Evolutionary conservation across 768 basidiomycete species (phyloP).

Genomic region (Chlorophyllum brunneum): DNA sequence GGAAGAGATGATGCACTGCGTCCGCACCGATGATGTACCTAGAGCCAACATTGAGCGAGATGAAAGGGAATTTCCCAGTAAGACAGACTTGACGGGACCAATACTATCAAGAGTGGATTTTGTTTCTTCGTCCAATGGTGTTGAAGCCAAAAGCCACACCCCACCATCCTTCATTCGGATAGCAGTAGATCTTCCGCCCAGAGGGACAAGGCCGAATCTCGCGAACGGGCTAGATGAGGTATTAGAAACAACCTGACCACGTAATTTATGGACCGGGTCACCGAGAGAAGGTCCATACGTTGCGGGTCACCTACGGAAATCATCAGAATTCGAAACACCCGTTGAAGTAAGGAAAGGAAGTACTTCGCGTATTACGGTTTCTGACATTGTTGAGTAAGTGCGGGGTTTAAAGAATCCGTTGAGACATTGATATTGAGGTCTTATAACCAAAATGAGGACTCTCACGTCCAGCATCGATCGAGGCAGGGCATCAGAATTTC

Average conservation of each 20-base stretch:
- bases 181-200: constrained; percentile 84
- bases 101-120: constrained; percentile 57
- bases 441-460: too few species aligned
- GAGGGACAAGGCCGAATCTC: constrained; percentile 61
- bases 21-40: constrained; percentile 62
- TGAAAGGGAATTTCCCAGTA: neutral
- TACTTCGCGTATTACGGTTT: constrained; percentile 38
- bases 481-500: too few species aligned
- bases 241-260: neutral
- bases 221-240: constrained; percentile 51
- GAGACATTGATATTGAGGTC: neutral
- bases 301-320: constrained; percentile 38
- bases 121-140: constrained; percentile 63
- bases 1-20: constrained; percentile 53
- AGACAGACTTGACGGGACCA: constrained; percentile 62
- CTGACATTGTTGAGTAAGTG: constrained; percentile 23
- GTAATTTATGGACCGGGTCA: constrained; percentile 19
- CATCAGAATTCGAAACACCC: neutral
- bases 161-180: constrained; percentile 62
- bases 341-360: neutral
- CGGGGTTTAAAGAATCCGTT: neutral
- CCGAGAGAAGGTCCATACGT: constrained; percentile 67
- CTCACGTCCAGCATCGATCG: too few species aligned
- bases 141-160: constrained; percentile 83
- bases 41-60: neutral